phyloP scores from a whole-genome alignment of 345 rosid species.

The Eucalyptus cloeziana region DNA sequence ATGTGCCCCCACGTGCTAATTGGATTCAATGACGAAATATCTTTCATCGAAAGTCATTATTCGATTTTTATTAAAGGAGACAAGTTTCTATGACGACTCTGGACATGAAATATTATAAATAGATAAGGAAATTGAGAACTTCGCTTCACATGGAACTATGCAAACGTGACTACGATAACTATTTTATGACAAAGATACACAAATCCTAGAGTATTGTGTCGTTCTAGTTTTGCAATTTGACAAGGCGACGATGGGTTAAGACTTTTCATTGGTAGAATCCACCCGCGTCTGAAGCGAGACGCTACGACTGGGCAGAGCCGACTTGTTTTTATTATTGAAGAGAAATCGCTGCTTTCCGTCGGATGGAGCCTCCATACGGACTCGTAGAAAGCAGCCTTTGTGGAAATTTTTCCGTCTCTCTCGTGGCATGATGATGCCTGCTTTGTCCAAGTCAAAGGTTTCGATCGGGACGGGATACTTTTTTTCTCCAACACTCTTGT shows the following conservation, averaged over 20 bases:
- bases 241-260: neutral
- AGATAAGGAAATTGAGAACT: neutral
- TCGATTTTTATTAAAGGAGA: neutral
- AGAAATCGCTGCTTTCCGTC: neutral
- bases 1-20: neutral
- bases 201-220: neutral
- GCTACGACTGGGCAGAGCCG: neutral
- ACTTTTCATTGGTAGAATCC: neutral
- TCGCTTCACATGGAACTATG: neutral
- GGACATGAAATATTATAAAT: no score
- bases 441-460: neutral
- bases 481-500: neutral
- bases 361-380: neutral
- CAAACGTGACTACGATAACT: rapidly evolving
- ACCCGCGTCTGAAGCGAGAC: neutral
- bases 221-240: neutral
- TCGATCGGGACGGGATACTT: neutral
- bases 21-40: neutral
- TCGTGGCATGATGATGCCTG: neutral
- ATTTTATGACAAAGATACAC: neutral
- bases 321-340: neutral
- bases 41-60: neutral
- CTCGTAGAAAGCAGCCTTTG: neutral
- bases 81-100: no score
- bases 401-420: neutral